Evolutionary conservation across 192 early-diverging fungal genomes (phyloP).

Genomic region (Coemansia furcata): DNA sequence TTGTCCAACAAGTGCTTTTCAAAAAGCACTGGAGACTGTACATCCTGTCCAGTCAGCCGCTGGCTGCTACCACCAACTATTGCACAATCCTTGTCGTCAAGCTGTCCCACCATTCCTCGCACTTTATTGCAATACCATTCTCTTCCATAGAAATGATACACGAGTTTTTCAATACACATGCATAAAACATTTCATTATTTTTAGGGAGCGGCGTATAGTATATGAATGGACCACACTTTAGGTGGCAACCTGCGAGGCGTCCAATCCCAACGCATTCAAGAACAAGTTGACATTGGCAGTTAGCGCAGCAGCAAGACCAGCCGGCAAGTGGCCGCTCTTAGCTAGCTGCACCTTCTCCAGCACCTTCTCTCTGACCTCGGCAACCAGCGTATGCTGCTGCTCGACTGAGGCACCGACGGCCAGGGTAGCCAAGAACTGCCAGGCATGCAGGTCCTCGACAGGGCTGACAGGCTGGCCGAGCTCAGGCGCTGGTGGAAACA

Average conservation of each 20-base stretch:
- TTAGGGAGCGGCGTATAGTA: not conserved
- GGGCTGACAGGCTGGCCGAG: slow-evolving; percentile 37
- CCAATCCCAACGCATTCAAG: slow-evolving; percentile 91
- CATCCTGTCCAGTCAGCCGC: no score
- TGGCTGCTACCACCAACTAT: no score
- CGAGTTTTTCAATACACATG: no score
- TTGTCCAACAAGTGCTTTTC: no score
- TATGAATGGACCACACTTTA: not conserved
- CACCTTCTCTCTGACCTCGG: slow-evolving; percentile 82
- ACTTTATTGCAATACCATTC: no score
- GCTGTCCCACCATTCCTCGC: no score
- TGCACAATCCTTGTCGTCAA: no score
- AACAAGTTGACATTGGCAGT: slow-evolving; percentile 92
- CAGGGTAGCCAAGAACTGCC: slow-evolving; percentile 97
- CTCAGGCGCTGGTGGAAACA: slow-evolving; percentile 70
- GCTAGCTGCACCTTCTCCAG: slow-evolving; percentile 73
- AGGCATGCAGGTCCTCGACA: slow-evolving; percentile 83
- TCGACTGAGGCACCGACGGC: slow-evolving; percentile 92
- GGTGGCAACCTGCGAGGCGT: slow-evolving; percentile 53
- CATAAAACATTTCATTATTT: slow-evolving; percentile 3
- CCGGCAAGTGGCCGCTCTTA: slow-evolving; percentile 57
- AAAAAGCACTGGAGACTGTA: no score
- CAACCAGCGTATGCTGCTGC: slow-evolving; percentile 89
- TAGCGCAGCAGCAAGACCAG: slow-evolving; percentile 60
- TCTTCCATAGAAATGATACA: no score